Evolutionary conservation across 2,329 filamentous ascomycete species (phyloP).

Genomic region (Fusarium xylarioides): DNA sequence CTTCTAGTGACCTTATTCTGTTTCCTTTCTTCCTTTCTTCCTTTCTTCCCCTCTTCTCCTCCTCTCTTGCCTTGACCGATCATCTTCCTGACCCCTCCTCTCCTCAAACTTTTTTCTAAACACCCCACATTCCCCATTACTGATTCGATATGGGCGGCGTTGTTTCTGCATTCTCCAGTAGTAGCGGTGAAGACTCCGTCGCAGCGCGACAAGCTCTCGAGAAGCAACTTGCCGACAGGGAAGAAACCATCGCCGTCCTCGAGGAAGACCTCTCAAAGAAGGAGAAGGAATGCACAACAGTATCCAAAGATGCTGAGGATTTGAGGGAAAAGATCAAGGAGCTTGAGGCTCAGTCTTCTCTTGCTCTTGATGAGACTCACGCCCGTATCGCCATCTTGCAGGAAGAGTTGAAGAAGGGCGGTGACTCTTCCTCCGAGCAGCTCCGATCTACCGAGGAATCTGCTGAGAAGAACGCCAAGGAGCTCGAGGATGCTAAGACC

Average conservation of each 20-base stretch:
- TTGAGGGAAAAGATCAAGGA: conserved; percentile 52
- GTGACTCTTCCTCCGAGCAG: conserved; percentile 36
- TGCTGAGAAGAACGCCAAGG: conserved; percentile 27
- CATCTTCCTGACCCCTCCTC: conserved; percentile 8
- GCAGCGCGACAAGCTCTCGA: conserved; percentile 47
- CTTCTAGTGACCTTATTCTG: not conserved
- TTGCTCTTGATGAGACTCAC: conserved; percentile 46
- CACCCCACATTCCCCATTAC: conserved; percentile 28
- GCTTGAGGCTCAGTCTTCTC: conserved; percentile 45
- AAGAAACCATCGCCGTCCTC: conserved; percentile 48
- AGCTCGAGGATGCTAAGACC: conserved; percentile 40
- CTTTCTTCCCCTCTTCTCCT: conserved; percentile 7
- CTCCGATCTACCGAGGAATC: conserved; percentile 42
- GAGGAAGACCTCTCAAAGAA: conserved; percentile 49
- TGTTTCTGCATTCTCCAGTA: conserved; percentile 49
- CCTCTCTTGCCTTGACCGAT: not conserved
- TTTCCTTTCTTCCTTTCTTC: conserved; percentile 1
- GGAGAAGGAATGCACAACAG: conserved; percentile 48
- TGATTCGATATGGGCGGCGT: conserved; percentile 52
- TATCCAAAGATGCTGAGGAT: conserved; percentile 49
- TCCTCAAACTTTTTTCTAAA: not conserved
- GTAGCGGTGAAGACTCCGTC: conserved; percentile 47
- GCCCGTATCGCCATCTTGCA: conserved; percentile 48
- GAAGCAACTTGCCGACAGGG: conserved; percentile 51
- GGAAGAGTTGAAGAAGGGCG: conserved; percentile 46